A percentile compares a stretch with the other conserved stretches of the same genome.
Evolutionary conservation across 2,329 filamentous ascomycete genomes (phyloP).

Genomic region (Xylaria multiplex): DNA sequence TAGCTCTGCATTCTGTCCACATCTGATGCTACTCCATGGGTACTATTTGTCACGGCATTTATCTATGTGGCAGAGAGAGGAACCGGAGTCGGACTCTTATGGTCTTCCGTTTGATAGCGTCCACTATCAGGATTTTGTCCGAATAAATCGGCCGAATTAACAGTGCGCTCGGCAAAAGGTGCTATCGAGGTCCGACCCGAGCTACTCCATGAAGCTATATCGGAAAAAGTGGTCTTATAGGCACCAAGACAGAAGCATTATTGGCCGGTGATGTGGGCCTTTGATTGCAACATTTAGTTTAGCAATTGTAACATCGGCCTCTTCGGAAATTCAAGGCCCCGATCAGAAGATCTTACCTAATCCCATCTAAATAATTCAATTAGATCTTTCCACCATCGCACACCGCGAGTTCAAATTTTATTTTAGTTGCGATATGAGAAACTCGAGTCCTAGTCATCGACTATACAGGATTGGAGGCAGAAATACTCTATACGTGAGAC

Average conservation of each 20-base stretch:
- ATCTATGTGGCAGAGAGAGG: not conserved
- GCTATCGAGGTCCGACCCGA: not conserved
- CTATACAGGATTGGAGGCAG: not conserved
- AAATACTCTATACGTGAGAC: not conserved
- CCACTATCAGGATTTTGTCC: not conserved
- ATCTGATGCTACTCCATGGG: not conserved
- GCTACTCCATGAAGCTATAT: not conserved
- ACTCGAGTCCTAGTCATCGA: not conserved
- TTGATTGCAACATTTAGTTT: slow-evolving; percentile 32
- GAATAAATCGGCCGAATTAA: slow-evolving; percentile 12
- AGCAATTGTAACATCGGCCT: slow-evolving; percentile 26
- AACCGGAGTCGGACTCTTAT: slow-evolving; percentile 22
- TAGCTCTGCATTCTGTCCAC: not conserved
- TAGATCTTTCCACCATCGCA: not conserved
- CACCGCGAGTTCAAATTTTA: not conserved
- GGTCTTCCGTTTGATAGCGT: not conserved
- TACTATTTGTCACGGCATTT: slow-evolving; percentile 1
- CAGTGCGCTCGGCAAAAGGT: not conserved
- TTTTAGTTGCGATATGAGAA: too few species aligned
- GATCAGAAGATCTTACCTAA: not conserved
- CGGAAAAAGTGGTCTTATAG: too few species aligned
- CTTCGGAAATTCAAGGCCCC: not conserved
- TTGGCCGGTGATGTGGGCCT: slow-evolving; percentile 21
- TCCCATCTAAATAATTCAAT: not conserved
- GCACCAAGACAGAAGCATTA: not conserved